Evolutionary conservation across 2,329 filamentous ascomycete species (phyloP).

Genomic region (Rhynchosporium graminicola): DNA sequence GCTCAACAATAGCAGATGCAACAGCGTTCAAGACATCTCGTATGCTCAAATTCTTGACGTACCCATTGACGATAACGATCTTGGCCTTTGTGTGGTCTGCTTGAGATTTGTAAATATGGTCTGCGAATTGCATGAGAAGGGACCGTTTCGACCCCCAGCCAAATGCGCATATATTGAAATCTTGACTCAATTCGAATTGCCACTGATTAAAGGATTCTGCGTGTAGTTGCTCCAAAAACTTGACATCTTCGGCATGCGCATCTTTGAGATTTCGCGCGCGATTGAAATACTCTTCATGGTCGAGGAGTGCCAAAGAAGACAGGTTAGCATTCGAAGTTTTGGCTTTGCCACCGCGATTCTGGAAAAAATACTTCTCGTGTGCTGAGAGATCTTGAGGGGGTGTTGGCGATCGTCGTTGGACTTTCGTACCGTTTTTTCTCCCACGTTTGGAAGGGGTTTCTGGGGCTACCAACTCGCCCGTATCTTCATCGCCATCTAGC

Average conservation of each 20-base stretch:
- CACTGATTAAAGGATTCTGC: constrained; percentile 85
- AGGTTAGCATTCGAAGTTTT: constrained; percentile 89
- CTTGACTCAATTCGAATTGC: constrained; percentile 84
- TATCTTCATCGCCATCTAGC: constrained; percentile 39
- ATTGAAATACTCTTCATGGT: constrained; percentile 89
- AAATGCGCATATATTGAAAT: constrained; percentile 88
- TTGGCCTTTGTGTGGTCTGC: constrained; percentile 43
- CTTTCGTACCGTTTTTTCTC: constrained; percentile 49
- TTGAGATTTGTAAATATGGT: constrained; percentile 58
- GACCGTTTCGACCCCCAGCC: constrained; percentile 87
- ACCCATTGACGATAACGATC: constrained; percentile 87
- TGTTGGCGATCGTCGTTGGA: constrained; percentile 54
- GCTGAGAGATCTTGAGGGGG: constrained; percentile 80
- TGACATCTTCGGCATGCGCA: constrained; percentile 68
- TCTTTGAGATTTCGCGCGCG: constrained; percentile 63
- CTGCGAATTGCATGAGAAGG: constrained; percentile 74
- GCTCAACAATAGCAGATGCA: constrained; percentile 58
- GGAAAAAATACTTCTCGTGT: constrained; percentile 91
- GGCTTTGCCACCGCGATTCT: constrained; percentile 77
- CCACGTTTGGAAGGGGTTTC: constrained; percentile 56
- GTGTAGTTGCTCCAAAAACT: constrained; percentile 74
- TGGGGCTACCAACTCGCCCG: constrained; percentile 39
- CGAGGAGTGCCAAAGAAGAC: constrained; percentile 71
- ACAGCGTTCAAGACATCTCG: constrained; percentile 72
- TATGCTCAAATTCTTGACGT: constrained; percentile 65